Evolutionary conservation across 1,139 yeast genomes (phyloP).

Genomic region (Kodamaea anthophila): DNA sequence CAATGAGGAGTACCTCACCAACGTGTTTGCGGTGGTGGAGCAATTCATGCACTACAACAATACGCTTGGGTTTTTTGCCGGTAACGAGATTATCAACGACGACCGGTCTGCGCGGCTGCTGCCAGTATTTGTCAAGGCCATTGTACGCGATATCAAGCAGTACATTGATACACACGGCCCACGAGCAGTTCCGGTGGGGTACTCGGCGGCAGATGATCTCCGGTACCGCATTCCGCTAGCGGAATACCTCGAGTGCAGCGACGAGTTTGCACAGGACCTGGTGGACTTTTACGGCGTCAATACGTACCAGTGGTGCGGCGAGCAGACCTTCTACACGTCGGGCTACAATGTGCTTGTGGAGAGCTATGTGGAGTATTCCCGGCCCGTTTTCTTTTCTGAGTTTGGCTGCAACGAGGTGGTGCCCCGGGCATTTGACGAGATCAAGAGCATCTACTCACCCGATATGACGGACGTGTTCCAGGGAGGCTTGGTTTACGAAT

Average conservation of each 20-base stretch:
- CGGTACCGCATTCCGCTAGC: constrained; percentile 70
- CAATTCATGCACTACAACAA: constrained; percentile 82
- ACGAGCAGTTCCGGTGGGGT: constrained; percentile 82
- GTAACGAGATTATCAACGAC: constrained; percentile 88
- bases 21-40: constrained; percentile 73
- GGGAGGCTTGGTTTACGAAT: constrained; percentile 93
- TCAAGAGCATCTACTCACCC: constrained; percentile 59
- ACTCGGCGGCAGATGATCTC: constrained; percentile 92
- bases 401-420: constrained; percentile 77
- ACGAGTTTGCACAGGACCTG: constrained; percentile 48
- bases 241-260: constrained; percentile 71
- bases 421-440: constrained; percentile 81
- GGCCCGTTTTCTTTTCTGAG: constrained; percentile 86
- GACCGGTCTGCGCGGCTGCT: constrained; percentile 61
- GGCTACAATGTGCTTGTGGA: constrained; percentile 75
- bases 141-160: constrained; percentile 72
- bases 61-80: constrained; percentile 89
- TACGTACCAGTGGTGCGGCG: constrained; percentile 97
- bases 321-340: constrained; percentile 70
- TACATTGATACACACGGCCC: constrained; percentile 56
- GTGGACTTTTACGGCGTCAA: constrained; percentile 95
- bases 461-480: constrained; percentile 79
- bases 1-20: constrained; percentile 59
- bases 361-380: constrained; percentile 60
- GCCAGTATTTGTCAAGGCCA: constrained; percentile 69